Base-by-base conservation (phyloP, 768 basidiomycete species). In the Tulasnella sp. region DNA sequence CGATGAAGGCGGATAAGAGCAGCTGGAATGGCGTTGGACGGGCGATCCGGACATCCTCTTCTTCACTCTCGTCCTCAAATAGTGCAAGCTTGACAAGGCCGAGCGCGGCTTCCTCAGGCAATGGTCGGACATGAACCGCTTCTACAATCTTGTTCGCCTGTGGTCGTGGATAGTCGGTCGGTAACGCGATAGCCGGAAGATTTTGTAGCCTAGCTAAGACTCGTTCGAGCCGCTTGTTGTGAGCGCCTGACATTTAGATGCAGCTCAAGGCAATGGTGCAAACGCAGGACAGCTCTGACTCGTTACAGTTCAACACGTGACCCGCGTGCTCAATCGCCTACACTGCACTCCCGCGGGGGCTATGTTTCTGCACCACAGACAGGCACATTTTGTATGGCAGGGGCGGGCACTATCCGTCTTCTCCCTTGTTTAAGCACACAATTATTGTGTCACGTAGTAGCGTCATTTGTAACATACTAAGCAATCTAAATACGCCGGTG, bases 81-180 rank as follows among this genome's bases (percentile, higher is more conserved):
- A 92, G 73, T 3, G 83, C 88, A 48, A 96, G 83, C 69, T 88
- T 88, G 61, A 94, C 78, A 47, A 95, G 76, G 66, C 85, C 79
- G n/a, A 83, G 75, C 1, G 85, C 85, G 9, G 88, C 81, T 65
- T 84, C 60, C 43, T 83, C 78, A 41, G 88, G 80, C 51, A 97
- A 80, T 61, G 85, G 76, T 44, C 84, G 76, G 10, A 78, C 66
- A 68, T 93, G 82, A 4, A 80, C 84, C 10, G 93, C 86, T 67
- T 97, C 95, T 68, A 99, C 84, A 19, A 92, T 75, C 66, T 82
- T 86, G 71, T 82, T 79, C 17, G 80, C 73, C 4, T 83, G 76
- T 27, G 88, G 85, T 58, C 94, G 77, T 2, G 95, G 94, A 70
- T 96, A 99, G 72, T 98, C 96, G 0, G 95, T 95, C 0, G 96